Percentiles rank a stretch among this genome's conserved stretches.
These are phyloP conservation scores for Brassica hybrid DNA, from an alignment of 441 rosid genomes.

Conservation along the genomic window DNA sequence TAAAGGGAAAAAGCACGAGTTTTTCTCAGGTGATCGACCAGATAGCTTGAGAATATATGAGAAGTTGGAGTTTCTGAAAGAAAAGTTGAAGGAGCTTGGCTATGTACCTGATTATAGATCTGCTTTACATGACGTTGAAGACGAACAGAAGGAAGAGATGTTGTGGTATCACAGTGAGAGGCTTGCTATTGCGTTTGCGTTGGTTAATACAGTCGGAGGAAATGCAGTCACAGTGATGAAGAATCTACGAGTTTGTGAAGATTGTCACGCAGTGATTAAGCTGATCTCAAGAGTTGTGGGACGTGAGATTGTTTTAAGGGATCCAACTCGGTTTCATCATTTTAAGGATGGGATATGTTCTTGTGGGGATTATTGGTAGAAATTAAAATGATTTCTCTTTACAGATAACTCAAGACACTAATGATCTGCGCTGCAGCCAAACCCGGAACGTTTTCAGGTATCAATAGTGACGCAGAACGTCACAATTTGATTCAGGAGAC, in stretches of 20 bases:
- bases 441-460: neutral
- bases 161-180: conserved; percentile 67
- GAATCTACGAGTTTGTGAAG: conserved; percentile 71
- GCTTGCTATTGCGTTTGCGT: conserved; percentile 63
- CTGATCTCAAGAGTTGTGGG: conserved; percentile 51
- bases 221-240: conserved; percentile 64
- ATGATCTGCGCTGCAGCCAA: neutral
- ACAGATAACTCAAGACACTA: neutral
- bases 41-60: conserved; percentile 45
- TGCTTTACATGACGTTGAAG: conserved; percentile 67
- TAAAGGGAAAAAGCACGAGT: conserved; percentile 59
- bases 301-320: conserved; percentile 58
- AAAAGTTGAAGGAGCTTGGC: conserved; percentile 63
- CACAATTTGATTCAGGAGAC: neutral
- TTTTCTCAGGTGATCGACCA: conserved; percentile 67
- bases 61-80: conserved; percentile 67
- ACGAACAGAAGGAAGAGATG: conserved; percentile 69
- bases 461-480: neutral
- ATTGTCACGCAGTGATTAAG: conserved; percentile 64
- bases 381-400: neutral
- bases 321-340: conserved; percentile 58
- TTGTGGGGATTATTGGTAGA: conserved; percentile 73
- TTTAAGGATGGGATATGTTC: conserved; percentile 60
- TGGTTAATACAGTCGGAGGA: conserved; percentile 56
- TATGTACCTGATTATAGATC: conserved; percentile 59